phyloP scores from a whole-genome alignment of 805 yeast genomes.

The Maudiozyma saulgeensis region DNA sequence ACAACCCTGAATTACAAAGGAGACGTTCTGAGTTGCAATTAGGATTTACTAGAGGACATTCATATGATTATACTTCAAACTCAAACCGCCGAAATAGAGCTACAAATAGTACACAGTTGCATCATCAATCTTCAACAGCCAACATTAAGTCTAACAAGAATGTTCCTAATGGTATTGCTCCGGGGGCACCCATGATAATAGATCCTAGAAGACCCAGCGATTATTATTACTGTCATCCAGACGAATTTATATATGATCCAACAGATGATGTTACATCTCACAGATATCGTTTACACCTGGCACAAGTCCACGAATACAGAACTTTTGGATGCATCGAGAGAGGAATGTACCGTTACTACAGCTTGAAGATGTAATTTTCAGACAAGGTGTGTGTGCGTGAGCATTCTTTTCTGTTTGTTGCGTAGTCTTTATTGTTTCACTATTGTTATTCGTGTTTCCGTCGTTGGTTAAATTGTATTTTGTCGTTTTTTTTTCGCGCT shows the following conservation, averaged over 20 bases:
- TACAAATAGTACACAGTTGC: neutral
- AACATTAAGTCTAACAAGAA: no score
- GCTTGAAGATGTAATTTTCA: constrained; percentile 28
- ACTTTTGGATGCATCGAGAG: constrained; percentile 36
- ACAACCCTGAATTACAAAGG: constrained; percentile 24
- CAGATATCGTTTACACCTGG: constrained; percentile 21
- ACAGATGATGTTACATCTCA: constrained; percentile 19
- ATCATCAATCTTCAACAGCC: no score
- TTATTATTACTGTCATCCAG: constrained; percentile 16
- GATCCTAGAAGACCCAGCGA: constrained; percentile 2
- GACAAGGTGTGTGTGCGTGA: no score
- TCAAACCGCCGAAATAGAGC: neutral
- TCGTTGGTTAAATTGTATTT: no score
- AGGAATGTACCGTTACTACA: constrained; percentile 37
- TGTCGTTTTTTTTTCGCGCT: no score
- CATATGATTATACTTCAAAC: neutral
- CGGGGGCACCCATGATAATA: neutral
- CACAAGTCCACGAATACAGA: constrained; percentile 30
- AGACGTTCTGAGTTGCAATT: constrained; percentile 27
- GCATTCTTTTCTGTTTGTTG: no score
- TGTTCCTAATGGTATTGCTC: no score
- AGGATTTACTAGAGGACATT: constrained; percentile 13
- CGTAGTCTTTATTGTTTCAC: neutral
- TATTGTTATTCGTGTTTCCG: neutral
- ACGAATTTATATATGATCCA: constrained; percentile 21